Conservation (phyloP, 352 stramenopile species). For the Phytophthora idaei region DNA sequence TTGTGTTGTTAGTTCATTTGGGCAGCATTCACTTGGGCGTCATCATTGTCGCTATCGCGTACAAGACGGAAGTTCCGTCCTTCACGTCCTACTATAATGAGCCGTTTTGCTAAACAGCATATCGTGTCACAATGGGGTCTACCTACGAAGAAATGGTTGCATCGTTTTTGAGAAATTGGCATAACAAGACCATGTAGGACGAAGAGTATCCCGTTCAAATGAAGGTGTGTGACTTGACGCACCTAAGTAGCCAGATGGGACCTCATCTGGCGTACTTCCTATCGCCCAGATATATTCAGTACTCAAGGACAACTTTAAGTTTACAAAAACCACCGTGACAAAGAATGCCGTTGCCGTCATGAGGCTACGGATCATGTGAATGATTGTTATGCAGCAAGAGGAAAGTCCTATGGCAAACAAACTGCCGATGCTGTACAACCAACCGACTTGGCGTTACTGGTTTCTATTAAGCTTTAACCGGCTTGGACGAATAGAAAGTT, state of each 20-base stretch:
- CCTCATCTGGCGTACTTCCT: background rate
- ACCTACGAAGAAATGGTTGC: background rate
- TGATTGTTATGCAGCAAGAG: slow-evolving; percentile 4
- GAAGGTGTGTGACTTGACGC: background rate
- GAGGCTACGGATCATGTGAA: slow-evolving; percentile 8
- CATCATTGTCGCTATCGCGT: background rate
- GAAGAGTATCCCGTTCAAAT: background rate
- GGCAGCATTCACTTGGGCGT: slow-evolving; percentile 5
- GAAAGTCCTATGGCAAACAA: slow-evolving; percentile 3
- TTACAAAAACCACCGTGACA: background rate
- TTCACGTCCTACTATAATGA: slow-evolving; percentile 11
- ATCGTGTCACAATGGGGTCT: background rate
- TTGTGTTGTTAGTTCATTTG: background rate
- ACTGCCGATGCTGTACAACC: background rate
- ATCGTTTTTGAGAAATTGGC: background rate
- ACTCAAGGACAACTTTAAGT: slow-evolving; percentile 2
- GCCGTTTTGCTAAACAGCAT: background rate
- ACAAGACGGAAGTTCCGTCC: background rate
- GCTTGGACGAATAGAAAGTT: too few species aligned
- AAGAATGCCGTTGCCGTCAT: slow-evolving; percentile 3
- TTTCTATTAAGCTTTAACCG: background rate
- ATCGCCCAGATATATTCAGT: slow-evolving; percentile 5
- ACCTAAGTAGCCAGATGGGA: background rate
- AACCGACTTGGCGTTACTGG: slow-evolving; percentile 12
- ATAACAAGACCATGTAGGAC: background rate